Percentiles rank a stretch among this genome's conserved stretches.
phyloP scores from a whole-genome alignment of 495 filamentous ascomycete genomes.

The Trichoderma orchidacearum region DNA sequence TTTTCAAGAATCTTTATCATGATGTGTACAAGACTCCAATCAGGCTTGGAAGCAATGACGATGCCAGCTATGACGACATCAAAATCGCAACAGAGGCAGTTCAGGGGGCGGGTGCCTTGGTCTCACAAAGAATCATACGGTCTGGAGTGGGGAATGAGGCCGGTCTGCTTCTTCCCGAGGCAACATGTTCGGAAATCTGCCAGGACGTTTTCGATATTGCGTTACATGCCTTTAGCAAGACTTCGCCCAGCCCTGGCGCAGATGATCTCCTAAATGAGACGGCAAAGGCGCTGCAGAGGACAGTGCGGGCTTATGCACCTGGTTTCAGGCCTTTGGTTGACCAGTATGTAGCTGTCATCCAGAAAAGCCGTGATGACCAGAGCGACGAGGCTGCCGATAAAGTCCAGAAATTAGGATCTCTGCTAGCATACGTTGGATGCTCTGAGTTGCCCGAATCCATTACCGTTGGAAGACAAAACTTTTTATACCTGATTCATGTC shows the following conservation, averaged over 20 bases:
- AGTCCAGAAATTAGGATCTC: background rate
- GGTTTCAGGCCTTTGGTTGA: background rate
- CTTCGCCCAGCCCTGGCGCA: background rate
- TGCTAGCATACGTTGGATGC: background rate
- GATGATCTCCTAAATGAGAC: conserved; percentile 1
- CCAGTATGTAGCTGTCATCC: background rate
- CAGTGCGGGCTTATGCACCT: background rate
- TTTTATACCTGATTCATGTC: background rate
- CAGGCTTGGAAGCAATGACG: background rate
- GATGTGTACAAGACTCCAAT: background rate
- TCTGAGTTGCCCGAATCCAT: background rate
- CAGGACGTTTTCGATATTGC: background rate
- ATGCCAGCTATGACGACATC: background rate
- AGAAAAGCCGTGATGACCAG: background rate
- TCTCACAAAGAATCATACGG: background rate
- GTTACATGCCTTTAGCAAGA: background rate
- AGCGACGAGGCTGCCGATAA: background rate
- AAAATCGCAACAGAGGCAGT: background rate
- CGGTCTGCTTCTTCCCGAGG: background rate
- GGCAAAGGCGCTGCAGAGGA: background rate
- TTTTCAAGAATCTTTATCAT: background rate
- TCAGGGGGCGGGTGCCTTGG: background rate
- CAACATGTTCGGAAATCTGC: background rate
- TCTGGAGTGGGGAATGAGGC: background rate
- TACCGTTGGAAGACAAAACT: background rate